Evolutionary conservation across 768 basidiomycete species (phyloP).

Genomic region (Paxillus ammoniavirescens): DNA sequence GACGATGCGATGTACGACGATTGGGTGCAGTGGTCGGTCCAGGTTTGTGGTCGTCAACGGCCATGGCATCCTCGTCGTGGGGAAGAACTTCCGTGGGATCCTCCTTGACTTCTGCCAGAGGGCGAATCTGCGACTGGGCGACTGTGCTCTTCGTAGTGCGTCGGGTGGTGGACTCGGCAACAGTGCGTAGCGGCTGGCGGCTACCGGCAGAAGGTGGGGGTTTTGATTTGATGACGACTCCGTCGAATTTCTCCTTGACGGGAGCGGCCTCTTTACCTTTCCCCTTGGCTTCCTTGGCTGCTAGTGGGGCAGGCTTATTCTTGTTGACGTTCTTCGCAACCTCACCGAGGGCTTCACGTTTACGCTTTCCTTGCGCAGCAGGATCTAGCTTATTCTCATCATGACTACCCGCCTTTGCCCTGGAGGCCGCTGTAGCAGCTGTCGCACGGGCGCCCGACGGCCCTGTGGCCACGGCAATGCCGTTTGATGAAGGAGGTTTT

Average conservation of each 20-base stretch:
- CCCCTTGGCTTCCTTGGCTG: slow-evolving; percentile 44
- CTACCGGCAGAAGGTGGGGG: slow-evolving; percentile 20
- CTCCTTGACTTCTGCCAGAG: slow-evolving; percentile 31
- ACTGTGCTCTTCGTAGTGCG: slow-evolving; percentile 33
- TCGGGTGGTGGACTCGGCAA: slow-evolving; percentile 39
- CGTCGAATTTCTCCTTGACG: slow-evolving; percentile 54
- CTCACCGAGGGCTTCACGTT: slow-evolving; percentile 74
- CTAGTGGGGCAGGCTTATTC: slow-evolving; percentile 40
- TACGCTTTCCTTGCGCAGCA: slow-evolving; percentile 60
- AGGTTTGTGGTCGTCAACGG: slow-evolving; percentile 43
- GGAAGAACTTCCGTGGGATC: slow-evolving; percentile 19
- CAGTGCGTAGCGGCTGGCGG: slow-evolving; percentile 58
- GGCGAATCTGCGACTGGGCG: slow-evolving; percentile 18
- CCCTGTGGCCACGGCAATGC: slow-evolving; percentile 33
- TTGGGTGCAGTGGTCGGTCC: slow-evolving; percentile 3
- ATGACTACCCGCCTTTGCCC: slow-evolving; percentile 21
- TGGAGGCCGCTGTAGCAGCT: slow-evolving; percentile 39
- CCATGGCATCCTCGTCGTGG: slow-evolving; percentile 52
- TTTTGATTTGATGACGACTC: slow-evolving; percentile 60
- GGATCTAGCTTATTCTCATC: slow-evolving; percentile 46
- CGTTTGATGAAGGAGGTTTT: slow-evolving; percentile 50
- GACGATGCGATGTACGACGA: slow-evolving; percentile 25
- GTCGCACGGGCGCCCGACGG: slow-evolving; percentile 41
- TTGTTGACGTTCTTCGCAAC: slow-evolving; percentile 54
- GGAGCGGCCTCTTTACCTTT: slow-evolving; percentile 48